Conservation (phyloP, 345 rosid species). For the Streptanthus diversifolius region DNA sequence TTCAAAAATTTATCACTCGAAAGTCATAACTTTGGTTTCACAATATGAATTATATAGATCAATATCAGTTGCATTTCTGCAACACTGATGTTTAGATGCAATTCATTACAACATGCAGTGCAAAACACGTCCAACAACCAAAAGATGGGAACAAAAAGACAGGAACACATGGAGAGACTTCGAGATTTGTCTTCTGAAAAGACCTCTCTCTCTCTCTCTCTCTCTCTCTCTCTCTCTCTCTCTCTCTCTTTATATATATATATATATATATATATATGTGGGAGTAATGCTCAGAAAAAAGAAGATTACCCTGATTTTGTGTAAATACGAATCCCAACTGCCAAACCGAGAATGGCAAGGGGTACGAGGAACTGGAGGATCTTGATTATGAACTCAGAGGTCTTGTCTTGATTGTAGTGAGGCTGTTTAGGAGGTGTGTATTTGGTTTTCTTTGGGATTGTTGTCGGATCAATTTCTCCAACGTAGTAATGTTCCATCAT, state of each 20-base stretch:
- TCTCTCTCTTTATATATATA: no score
- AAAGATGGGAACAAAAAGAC: conserved; percentile 9
- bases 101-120: conserved; percentile 1
- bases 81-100: conserved; percentile 16
- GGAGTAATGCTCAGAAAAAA: conserved; percentile 11
- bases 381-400: conserved; percentile 71
- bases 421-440: conserved; percentile 74
- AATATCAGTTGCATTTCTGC: not conserved
- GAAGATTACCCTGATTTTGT: conserved; percentile 46
- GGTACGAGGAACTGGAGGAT: conserved; percentile 78
- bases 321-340: conserved; percentile 62
- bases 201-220: not conserved
- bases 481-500: conserved; percentile 61
- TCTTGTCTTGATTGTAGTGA: conserved; percentile 75
- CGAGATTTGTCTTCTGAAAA: conserved; percentile 1
- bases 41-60: not conserved
- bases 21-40: not conserved
- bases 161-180: conserved; percentile 22
- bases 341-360: conserved; percentile 73
- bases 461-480: conserved; percentile 58
- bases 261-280: not conserved
- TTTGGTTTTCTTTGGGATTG: conserved; percentile 50
- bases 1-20: not conserved
- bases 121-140: conserved; percentile 7
- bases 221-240: not conserved